A percentile compares a stretch with the other conserved stretches of the same genome.
Conservation (phyloP, 2,329 filamentous ascomycete genomes). For the Pyricularia sp. region DNA sequence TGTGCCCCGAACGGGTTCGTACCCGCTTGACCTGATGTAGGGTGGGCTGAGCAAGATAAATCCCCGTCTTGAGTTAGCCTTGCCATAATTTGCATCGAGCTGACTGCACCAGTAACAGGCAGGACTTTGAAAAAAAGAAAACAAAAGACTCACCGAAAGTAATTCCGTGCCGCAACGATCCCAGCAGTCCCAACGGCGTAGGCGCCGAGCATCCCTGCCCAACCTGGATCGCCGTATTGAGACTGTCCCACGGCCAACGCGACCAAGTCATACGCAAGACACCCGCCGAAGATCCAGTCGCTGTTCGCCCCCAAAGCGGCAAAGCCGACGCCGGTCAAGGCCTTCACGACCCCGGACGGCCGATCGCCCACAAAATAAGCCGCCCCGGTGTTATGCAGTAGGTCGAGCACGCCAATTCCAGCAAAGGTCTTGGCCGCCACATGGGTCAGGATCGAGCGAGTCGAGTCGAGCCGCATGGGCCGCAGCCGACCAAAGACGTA, state of each 20-base stretch:
- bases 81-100: not conserved
- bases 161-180: conserved; percentile 43
- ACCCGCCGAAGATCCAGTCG: conserved; percentile 52
- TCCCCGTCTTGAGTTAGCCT: not conserved
- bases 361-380: conserved; percentile 41
- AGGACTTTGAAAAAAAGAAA: not conserved
- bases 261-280: conserved; percentile 48
- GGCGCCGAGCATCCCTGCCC: conserved; percentile 39
- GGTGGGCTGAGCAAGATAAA: not conserved
- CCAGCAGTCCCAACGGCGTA: conserved; percentile 42
- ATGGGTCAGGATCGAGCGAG: conserved; percentile 45
- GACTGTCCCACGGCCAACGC: conserved; percentile 44
- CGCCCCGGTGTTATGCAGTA: conserved; percentile 48
- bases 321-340: conserved; percentile 43
- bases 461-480: conserved; percentile 38
- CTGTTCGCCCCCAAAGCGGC: conserved; percentile 35
- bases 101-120: not conserved
- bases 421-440: conserved; percentile 50
- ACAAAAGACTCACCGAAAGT: conserved; percentile 34
- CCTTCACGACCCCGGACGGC: conserved; percentile 36
- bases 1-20: not conserved
- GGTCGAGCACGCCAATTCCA: conserved; percentile 49
- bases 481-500: conserved; percentile 37
- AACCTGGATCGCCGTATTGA: conserved; percentile 28
- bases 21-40: not conserved